Evolutionary conservation across 805 yeast species (phyloP).

Genomic region (Starmerella floris): DNA sequence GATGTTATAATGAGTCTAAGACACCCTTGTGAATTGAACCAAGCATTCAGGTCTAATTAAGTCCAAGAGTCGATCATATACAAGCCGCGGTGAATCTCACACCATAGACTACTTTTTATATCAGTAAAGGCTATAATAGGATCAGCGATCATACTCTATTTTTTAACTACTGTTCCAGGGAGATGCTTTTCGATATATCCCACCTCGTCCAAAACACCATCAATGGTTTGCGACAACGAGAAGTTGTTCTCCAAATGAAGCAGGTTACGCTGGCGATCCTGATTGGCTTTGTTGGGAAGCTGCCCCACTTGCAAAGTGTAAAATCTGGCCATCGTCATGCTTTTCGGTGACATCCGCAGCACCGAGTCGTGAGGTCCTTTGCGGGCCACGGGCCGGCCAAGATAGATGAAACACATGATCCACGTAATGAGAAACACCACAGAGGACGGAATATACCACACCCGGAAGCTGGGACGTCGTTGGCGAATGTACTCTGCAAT

Average conservation of each 20-base stretch:
- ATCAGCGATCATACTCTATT: too few relatives aligned
- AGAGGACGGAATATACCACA: conserved; percentile 17
- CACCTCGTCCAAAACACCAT: conserved; percentile 17
- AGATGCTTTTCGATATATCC: conserved; percentile 1
- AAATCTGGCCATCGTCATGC: conserved; percentile 22
- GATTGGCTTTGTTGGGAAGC: conserved; percentile 18
- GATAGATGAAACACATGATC: conserved; percentile 11
- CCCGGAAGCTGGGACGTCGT: conserved; percentile 11
- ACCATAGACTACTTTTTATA: too few relatives aligned
- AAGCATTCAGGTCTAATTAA: too few relatives aligned
- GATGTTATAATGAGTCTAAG: too few relatives aligned
- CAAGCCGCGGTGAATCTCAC: too few relatives aligned
- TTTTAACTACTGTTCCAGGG: too few relatives aligned
- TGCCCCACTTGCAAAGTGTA: conserved; percentile 22
- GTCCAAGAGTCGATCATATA: too few relatives aligned
- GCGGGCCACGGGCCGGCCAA: conserved; percentile 9
- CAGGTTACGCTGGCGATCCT: conserved; percentile 13
- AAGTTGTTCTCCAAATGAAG: conserved; percentile 18
- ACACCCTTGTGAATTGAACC: too few relatives aligned
- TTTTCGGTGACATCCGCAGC: conserved; percentile 15
- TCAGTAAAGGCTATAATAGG: too few relatives aligned
- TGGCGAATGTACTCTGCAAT: conserved; percentile 18
- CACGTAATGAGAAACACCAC: conserved; percentile 17
- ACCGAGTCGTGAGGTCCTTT: conserved; percentile 8
- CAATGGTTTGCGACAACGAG: conserved; percentile 20